Percentiles rank a stretch among this genome's conserved stretches.
These are phyloP conservation scores for Plasmodium gonderi DNA, from an alignment of 169 alveolate genomes.

Conservation along the genomic window DNA sequence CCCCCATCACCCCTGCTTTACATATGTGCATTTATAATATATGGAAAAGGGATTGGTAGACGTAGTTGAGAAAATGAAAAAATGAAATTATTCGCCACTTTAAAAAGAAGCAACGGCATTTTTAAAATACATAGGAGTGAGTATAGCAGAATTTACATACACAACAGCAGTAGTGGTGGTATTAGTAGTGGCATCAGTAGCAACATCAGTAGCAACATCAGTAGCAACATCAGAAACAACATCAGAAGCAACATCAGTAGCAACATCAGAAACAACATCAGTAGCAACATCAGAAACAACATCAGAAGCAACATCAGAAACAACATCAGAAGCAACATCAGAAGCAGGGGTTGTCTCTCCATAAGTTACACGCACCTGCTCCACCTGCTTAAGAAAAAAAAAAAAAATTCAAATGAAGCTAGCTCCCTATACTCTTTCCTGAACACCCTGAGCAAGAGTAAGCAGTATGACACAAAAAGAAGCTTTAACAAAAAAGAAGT, in stretches of 20 bases:
- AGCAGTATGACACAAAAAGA: neutral
- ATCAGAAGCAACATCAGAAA: no score
- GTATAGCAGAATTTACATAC: neutral
- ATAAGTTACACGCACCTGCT: constrained; percentile 24
- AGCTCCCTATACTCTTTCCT: constrained; percentile 20
- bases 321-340: constrained; percentile 2
- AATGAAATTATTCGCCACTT: constrained; percentile 34
- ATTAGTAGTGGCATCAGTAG: no score
- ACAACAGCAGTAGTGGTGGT: no score
- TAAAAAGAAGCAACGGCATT: neutral
- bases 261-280: no score
- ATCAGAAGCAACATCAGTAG: no score
- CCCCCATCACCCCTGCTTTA: neutral
- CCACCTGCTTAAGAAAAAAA: neutral
- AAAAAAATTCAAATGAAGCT: constrained; percentile 4
- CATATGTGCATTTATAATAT: neutral
- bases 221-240: no score
- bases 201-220: no score
- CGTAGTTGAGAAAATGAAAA: constrained; percentile 6
- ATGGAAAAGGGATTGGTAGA: no score
- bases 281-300: no score
- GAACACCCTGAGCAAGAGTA: neutral
- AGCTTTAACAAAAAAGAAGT: neutral
- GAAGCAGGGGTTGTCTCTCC: neutral
- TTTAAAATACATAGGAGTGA: constrained; percentile 1